Base-by-base conservation (phyloP, 495 filamentous ascomycete genomes). In the Umbilicaria muhlenbergii region DNA sequence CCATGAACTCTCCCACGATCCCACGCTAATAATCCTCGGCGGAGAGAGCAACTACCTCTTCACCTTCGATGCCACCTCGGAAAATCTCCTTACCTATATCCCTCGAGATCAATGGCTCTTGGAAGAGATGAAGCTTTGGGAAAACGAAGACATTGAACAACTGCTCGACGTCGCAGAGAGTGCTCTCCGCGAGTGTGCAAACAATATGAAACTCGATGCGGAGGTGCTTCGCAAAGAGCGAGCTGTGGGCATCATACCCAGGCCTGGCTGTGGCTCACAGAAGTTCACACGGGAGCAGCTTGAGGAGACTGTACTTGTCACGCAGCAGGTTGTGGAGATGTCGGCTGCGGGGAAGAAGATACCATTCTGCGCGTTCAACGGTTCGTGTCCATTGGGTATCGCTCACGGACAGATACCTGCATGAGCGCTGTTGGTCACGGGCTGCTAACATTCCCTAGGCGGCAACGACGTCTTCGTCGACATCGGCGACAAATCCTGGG, bases 361-460 rank as follows among this genome's bases (percentile, higher is more conserved):
- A 15, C 91, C 92, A 1, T 99, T 99, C 56, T 99, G 92, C 56
- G 92, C 91, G 17, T 99, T 99, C 66, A 96, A 99, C 58, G 91
- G 77, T 71, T 51, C 12, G 39, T 43, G 14, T n/a, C n/a, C n/a
- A 16, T 5, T 15, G 1, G 3, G 36, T 11, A 32, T 10, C 18
- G 11, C 14, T 13, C 5, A 3, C 7, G 5, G n/a, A n/a, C n/a
- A n/a, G n/a, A n/a, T n/a, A n/a, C n/a, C n/a, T n/a, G n/a, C n/a
- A n/a, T n/a, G n/a, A 12, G 0, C n/a, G 11, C 15, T 43, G 2
- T 5, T 15, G n/a, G 24, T 12, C 10, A 3, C 21, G 11, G 36
- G 28, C 2, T 2, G 17, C 42, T 43, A 18, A 47, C 36, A 2
- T 0, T 31, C 41, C n/a, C 2, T 11, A 74, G 73, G 86, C 17